These are phyloP conservation scores for Cytospora piceae DNA, from an alignment of 2,329 filamentous ascomycete species.

Conservation along the genomic window DNA sequence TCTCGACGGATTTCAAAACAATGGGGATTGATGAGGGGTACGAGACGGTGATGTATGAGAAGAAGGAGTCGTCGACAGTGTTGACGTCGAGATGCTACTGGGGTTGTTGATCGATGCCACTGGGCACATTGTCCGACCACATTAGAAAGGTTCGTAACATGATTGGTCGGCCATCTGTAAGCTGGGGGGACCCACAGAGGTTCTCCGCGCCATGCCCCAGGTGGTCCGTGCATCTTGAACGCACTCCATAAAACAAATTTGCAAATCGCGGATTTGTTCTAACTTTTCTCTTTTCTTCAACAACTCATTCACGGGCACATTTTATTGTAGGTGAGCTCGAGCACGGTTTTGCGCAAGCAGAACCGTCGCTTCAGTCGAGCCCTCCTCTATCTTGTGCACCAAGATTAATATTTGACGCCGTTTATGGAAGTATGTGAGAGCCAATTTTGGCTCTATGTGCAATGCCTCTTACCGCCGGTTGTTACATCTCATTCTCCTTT, in stretches of 20 bases:
- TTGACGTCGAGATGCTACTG: constrained; percentile 44
- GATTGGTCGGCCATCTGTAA: constrained; percentile 12
- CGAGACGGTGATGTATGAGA: constrained; percentile 31
- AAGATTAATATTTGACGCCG: constrained; percentile 63
- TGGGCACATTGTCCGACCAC: constrained; percentile 22
- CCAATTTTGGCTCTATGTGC: constrained; percentile 59
- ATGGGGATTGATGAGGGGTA: constrained; percentile 42
- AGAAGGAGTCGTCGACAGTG: constrained; percentile 28
- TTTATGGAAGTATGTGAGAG: constrained; percentile 74
- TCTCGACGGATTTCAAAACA: constrained; percentile 53
- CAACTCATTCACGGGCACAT: constrained; percentile 68
- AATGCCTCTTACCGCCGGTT: constrained; percentile 74
- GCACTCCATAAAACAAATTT: constrained; percentile 29
- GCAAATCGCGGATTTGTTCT: constrained; percentile 32
- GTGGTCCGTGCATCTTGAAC: constrained; percentile 19
- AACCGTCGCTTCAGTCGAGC: constrained; percentile 59
- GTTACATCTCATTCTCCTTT: constrained; percentile 55
- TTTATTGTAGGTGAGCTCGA: constrained; percentile 75
- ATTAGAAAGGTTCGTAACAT: constrained; percentile 23
- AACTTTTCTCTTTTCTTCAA: constrained; percentile 45
- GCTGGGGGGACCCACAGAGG: background rate
- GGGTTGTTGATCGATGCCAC: constrained; percentile 20
- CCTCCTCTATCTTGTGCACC: constrained; percentile 74
- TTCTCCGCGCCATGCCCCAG: constrained; percentile 1
- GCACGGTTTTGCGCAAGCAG: constrained; percentile 45